Base-by-base conservation (phyloP, 306 rosid species). In the Hippophae rhamnoides region DNA sequence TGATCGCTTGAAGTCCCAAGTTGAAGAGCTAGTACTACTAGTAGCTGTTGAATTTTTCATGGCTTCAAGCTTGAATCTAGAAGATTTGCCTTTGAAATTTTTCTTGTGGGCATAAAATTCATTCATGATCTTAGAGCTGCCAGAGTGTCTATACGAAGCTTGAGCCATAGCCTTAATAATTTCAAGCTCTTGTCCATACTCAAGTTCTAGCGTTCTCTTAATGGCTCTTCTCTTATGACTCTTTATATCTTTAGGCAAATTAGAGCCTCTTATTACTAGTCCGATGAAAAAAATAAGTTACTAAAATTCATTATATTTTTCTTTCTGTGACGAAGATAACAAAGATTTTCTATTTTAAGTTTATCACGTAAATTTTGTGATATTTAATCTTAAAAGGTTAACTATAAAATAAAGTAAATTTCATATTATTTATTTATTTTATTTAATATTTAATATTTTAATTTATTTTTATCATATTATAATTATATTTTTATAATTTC, bases 131-230 rank as follows among this genome's bases (percentile, higher is more conserved):
- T 69, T 71, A 8, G 79, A 74, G 72, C 58, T 70, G 56, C 83
- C 68, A 3, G 84, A 77, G 69, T 70, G 90, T 69, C 61, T 82
- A 68, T 80, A 79, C 88, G 90, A 82, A 8, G 97, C 94, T 49
- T 88, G 99, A 27, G 99, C 97, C 62, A 84, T 95, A 3, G 94
- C 95, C 73, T 93, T 93, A 72, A 84, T 59, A 67, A 93, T 71
- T 72, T 93, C 95, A 53, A 73, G 60, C 48, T 82, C 75, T 26
- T 60, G 66, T 27, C 1, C 0, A 27, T 13, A 72, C 42, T 65
- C 58, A 12, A 27, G 47, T 54, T 74, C 81, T 61, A 8, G 51
- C 63, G 59, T 76, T 66, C 79, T 78, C 86, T 79, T 84, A 95
- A 82, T 89, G 43, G 61, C 58, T 31, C 54, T 13, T 38, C 18